Percentiles rank a stretch among this genome's conserved stretches.
These are phyloP conservation scores for Orbilia ellipsospora DNA, from an alignment of 2,329 filamentous ascomycete genomes.

Conservation along the genomic window DNA sequence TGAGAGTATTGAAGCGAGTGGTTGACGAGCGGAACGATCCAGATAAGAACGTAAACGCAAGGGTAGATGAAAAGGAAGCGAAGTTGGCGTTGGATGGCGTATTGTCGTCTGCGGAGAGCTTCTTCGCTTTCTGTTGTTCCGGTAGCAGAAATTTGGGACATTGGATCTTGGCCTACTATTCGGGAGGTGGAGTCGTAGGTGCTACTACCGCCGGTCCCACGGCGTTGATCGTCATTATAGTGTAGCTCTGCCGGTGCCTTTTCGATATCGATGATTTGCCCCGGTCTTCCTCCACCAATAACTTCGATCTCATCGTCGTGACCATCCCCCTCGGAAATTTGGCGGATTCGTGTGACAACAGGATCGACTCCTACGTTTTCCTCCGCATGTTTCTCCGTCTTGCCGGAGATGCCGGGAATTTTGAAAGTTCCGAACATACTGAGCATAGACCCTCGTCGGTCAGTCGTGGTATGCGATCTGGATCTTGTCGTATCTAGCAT, in stretches of 20 bases:
- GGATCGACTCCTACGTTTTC: conserved; percentile 35
- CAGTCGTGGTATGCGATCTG: conserved; percentile 3
- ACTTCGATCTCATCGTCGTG: conserved; percentile 13
- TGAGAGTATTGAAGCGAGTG: conserved; percentile 73
- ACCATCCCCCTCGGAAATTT: conserved; percentile 20
- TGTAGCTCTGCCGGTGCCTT: conserved; percentile 14
- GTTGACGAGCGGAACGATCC: conserved; percentile 76
- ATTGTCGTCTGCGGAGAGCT: conserved; percentile 56
- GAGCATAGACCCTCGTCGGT: conserved; percentile 33
- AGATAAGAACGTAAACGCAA: conserved; percentile 76
- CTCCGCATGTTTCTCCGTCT: conserved; percentile 32
- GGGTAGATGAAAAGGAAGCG: conserved; percentile 81
- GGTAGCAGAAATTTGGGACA: background rate
- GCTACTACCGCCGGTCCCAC: conserved; percentile 28
- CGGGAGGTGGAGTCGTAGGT: conserved; percentile 32
- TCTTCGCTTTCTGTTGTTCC: conserved; percentile 24
- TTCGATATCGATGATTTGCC: conserved; percentile 31
- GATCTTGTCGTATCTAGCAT: conserved; percentile 22
- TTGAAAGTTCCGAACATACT: conserved; percentile 52
- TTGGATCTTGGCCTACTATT: conserved; percentile 7
- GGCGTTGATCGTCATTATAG: conserved; percentile 12
- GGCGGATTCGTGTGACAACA: conserved; percentile 19
- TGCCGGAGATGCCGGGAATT: conserved; percentile 26
- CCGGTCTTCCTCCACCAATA: conserved; percentile 4
- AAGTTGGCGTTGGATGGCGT: conserved; percentile 72